Percentiles rank a stretch among this genome's conserved stretches.
Conservation (phyloP, 2,329 filamentous ascomycete species). For the Botrytis medusae region DNA sequence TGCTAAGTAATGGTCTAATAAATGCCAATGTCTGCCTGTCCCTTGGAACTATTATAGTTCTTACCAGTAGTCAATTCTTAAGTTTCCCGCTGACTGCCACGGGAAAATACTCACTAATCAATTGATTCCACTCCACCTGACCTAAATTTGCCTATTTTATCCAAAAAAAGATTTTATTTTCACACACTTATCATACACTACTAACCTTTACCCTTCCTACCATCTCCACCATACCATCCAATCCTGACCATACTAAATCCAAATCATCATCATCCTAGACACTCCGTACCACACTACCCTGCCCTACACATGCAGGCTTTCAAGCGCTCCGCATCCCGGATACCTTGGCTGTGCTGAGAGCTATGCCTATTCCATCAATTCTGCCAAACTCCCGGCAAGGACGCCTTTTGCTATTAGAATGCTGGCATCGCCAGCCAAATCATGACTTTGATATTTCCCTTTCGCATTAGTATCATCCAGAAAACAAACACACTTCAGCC, state of each 20-base stretch:
- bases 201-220: background rate
- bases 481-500: slow-evolving; percentile 16
- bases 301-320: slow-evolving; percentile 22
- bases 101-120: slow-evolving; percentile 4
- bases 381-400: slow-evolving; percentile 21
- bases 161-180: slow-evolving; percentile 3
- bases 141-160: background rate
- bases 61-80: background rate
- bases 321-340: slow-evolving; percentile 24
- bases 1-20: background rate
- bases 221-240: slow-evolving; percentile 8
- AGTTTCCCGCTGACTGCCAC: background rate
- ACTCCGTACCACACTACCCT: slow-evolving; percentile 18
- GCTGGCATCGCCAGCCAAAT: slow-evolving; percentile 34
- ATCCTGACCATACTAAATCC: slow-evolving; percentile 18
- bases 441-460: slow-evolving; percentile 21
- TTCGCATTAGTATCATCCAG: slow-evolving; percentile 20
- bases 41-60: background rate
- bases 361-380: slow-evolving; percentile 23
- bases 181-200: slow-evolving; percentile 8
- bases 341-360: slow-evolving; percentile 27
- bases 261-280: slow-evolving; percentile 20
- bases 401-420: slow-evolving; percentile 35
- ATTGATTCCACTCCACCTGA: slow-evolving; percentile 4
- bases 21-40: slow-evolving; percentile 7